These are phyloP conservation scores for Corylus avellana DNA, from an alignment of 306 rosid genomes.

Conservation along the genomic window DNA sequence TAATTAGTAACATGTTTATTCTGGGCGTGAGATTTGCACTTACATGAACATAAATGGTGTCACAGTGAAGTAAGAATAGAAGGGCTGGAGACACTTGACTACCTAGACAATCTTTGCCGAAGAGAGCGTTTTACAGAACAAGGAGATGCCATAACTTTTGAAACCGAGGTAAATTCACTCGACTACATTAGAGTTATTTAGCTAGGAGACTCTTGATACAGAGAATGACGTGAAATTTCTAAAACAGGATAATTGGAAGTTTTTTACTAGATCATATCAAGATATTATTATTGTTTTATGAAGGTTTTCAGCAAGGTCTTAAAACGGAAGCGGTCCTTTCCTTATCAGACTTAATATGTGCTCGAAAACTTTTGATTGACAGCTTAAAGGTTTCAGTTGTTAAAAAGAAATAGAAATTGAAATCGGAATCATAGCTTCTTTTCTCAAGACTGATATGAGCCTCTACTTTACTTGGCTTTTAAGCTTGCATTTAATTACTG, in stretches of 20 bases:
- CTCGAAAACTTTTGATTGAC: neutral
- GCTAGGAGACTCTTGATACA: neutral
- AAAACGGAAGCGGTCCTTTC: neutral
- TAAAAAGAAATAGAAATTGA: neutral
- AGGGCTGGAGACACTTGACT: slow-evolving; percentile 90
- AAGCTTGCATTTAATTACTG: neutral
- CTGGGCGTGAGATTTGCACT: slow-evolving; percentile 23
- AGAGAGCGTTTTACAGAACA: slow-evolving; percentile 93
- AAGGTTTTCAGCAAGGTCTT: neutral
- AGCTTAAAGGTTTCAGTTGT: neutral
- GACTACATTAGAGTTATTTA: neutral
- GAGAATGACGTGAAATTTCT: neutral
- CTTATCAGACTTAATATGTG: neutral
- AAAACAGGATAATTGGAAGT: neutral
- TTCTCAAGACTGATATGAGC: no score
- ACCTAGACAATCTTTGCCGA: slow-evolving; percentile 74
- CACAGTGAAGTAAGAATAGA: slow-evolving; percentile 88
- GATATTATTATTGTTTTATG: neutral
- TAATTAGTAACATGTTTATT: slow-evolving; percentile 3
- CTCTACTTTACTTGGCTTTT: neutral
- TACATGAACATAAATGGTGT: slow-evolving; percentile 14
- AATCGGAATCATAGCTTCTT: neutral
- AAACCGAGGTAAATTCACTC: slow-evolving; percentile 66
- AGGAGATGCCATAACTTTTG: slow-evolving; percentile 91
- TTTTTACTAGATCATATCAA: neutral